Base-by-base conservation (phyloP, 2,329 filamentous ascomycete genomes). In the Aspergillus thermomutatus region DNA sequence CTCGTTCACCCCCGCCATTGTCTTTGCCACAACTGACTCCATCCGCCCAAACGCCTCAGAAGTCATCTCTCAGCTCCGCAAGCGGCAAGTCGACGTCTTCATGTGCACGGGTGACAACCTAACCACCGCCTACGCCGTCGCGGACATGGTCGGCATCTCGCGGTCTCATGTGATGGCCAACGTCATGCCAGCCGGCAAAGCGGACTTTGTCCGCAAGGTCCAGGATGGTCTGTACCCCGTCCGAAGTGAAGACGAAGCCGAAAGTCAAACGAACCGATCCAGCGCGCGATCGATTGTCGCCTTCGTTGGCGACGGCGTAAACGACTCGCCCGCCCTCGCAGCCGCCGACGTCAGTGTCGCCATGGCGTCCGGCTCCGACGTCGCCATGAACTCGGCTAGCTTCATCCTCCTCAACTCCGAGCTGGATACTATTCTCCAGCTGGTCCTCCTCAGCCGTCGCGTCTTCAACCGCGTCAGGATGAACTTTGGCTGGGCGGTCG, bases 61-160 rank as follows among this genome's bases (percentile, higher is more conserved):
- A 7, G 85, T 93, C 19, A 82, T 96, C 56, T 72, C 76, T 6
- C 80, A 86, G 1, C 83, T 96, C 0, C 82, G 84, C 46, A 73
- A 81, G 4, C 83, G 83, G 17, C 86, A 88, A 21, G 87, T 89
- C 49, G 83, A 87, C 31, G 89, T 96, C 3, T 96, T 88, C 86
- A 95, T 97, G 91, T 86, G 96, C 40, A 95, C 91, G 0, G 92
- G 92, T 28, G 92, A 97, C 77, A 96, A 96, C 68, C 77, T 80
- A n/a, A 86, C 80, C n/a, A 97, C 92, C 0, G 92, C 92, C 2
- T 80, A 82, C 21, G 91, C 91, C 0, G 90, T 97, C 2, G 92
- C 89, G 1, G 76, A 80, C 1, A 84, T 85, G 66, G 80, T 96
- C 19, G 90, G 90, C 23, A 96, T 97, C 61, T 82, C 85, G 0